Evolutionary conservation across 2,329 filamentous ascomycete genomes (phyloP).

Genomic region (Penicillium nordicum): DNA sequence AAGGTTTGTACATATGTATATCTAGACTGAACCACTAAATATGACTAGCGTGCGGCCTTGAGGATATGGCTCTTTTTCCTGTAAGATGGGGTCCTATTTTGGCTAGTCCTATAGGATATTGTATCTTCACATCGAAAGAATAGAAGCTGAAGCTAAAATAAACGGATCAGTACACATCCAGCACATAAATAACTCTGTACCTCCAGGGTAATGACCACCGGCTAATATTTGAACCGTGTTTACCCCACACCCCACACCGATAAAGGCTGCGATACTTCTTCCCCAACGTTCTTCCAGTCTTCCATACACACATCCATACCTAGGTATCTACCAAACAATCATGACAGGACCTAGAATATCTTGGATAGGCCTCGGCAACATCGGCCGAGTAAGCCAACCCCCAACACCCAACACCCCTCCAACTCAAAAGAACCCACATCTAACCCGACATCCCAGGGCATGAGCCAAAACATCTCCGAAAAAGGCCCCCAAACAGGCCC

Average conservation of each 20-base stretch:
- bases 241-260: slow-evolving; percentile 16
- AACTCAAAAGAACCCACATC: not conserved
- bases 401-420: not conserved
- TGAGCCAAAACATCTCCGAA: slow-evolving; percentile 77
- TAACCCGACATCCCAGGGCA: slow-evolving; percentile 56
- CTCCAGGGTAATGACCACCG: not conserved
- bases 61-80: not conserved
- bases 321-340: not conserved
- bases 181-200: too few relatives aligned
- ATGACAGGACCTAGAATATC: slow-evolving; percentile 53
- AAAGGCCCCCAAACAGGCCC: slow-evolving; percentile 71
- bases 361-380: slow-evolving; percentile 84
- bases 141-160: not conserved
- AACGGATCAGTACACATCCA: too few relatives aligned
- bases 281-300: not conserved
- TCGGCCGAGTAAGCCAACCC: slow-evolving; percentile 65
- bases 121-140: not conserved
- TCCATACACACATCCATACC: not conserved
- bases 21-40: not conserved
- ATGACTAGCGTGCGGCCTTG: too few relatives aligned
- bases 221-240: slow-evolving; percentile 14
- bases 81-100: not conserved
- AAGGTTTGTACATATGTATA: not conserved
- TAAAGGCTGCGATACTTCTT: not conserved
- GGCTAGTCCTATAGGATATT: not conserved